phyloP scores from a whole-genome alignment of 2,329 filamentous ascomycete genomes.

The Chaetomiaceae sp. region DNA sequence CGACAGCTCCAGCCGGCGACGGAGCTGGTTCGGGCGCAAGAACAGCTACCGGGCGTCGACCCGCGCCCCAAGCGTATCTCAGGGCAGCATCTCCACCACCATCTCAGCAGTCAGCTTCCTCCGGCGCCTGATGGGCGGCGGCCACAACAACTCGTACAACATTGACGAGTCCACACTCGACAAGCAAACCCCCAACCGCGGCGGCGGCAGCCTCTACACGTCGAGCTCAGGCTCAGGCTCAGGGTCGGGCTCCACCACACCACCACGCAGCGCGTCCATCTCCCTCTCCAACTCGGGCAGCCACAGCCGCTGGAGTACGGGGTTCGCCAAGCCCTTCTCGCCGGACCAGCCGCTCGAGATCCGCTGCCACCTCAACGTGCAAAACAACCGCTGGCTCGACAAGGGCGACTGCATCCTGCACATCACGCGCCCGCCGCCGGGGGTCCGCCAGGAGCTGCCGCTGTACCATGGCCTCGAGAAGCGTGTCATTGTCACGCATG shows the following conservation, averaged over 20 bases:
- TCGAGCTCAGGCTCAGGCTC: slow-evolving; percentile 50
- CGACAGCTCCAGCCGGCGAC: slow-evolving; percentile 42
- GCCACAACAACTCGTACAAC: slow-evolving; percentile 70
- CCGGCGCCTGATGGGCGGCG: slow-evolving; percentile 67
- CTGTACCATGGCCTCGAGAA: slow-evolving; percentile 71
- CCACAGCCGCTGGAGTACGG: slow-evolving; percentile 59
- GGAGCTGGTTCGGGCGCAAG: slow-evolving; percentile 58
- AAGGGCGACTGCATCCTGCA: slow-evolving; percentile 79
- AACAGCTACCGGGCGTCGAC: slow-evolving; percentile 62
- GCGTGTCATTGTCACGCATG: slow-evolving; percentile 72
- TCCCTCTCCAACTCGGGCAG: slow-evolving; percentile 41
- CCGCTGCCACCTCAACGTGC: slow-evolving; percentile 75
- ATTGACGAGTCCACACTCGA: slow-evolving; percentile 74
- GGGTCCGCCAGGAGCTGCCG: slow-evolving; percentile 54
- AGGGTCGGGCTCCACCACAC: slow-evolving; percentile 40
- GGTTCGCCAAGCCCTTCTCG: slow-evolving; percentile 55
- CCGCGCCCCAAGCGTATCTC: slow-evolving; percentile 60
- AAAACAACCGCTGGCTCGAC: slow-evolving; percentile 81
- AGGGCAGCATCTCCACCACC: slow-evolving; percentile 58
- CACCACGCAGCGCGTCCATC: slow-evolving; percentile 56
- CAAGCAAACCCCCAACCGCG: slow-evolving; percentile 43
- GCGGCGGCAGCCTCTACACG: slow-evolving; percentile 56
- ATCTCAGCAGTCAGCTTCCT: slow-evolving; percentile 73
- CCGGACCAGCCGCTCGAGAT: slow-evolving; percentile 42
- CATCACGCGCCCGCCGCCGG: slow-evolving; percentile 69